Conservation (phyloP, 1,139 yeast genomes). For the Torulaspora globosa region DNA sequence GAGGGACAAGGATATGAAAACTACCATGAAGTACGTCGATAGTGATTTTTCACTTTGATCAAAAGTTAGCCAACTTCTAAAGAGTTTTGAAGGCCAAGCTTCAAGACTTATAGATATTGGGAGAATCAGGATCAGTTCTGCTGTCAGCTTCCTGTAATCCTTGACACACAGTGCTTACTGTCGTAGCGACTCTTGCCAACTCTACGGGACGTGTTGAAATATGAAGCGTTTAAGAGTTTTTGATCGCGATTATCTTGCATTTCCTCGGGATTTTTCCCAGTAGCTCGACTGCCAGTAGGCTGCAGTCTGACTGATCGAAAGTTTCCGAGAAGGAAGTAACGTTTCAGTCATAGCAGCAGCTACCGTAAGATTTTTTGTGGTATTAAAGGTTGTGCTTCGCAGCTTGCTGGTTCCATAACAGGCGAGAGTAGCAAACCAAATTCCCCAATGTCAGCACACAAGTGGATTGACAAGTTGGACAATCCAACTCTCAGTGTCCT, state of each 20-base stretch:
- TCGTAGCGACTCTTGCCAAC: neutral
- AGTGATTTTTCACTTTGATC: neutral
- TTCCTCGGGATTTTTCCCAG: constrained; percentile 14
- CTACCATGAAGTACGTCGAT: neutral
- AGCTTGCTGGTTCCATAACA: neutral
- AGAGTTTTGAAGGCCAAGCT: neutral
- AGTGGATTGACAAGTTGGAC: constrained; percentile 68
- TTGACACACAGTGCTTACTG: neutral
- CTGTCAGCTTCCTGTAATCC: neutral
- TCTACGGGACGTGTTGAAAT: neutral
- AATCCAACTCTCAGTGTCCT: constrained; percentile 81
- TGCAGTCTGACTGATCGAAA: neutral
- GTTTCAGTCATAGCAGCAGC: constrained; percentile 2
- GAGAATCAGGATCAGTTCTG: neutral
- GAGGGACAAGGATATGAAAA: neutral
- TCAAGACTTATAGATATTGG: too few relatives aligned
- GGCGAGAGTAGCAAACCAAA: neutral
- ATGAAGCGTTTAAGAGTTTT: neutral
- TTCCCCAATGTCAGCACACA: constrained; percentile 6
- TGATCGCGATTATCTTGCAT: neutral
- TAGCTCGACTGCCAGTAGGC: neutral
- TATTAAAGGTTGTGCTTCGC: neutral
- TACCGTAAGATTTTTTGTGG: neutral
- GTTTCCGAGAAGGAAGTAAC: neutral
- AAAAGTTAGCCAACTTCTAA: neutral